Evolutionary conservation across 495 filamentous ascomycete species (phyloP).

Genomic region (Bathelium albidoporum): DNA sequence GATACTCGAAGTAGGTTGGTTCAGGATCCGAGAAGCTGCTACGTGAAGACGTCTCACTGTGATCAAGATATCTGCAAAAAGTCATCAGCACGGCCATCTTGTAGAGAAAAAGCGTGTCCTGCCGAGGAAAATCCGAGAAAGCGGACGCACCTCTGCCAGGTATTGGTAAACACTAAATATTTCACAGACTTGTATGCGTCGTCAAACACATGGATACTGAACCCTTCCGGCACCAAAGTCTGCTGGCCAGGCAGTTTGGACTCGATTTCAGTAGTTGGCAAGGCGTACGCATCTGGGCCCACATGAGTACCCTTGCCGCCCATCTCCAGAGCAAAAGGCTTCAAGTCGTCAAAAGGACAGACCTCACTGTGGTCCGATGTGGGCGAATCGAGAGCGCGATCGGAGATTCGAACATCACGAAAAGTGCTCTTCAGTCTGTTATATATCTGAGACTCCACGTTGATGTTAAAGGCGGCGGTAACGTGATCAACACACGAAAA

Average conservation of each 20-base stretch:
- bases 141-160: conserved; percentile 20
- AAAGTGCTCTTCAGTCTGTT: conserved; percentile 18
- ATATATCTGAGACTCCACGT: conserved; percentile 27
- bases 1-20: background rate
- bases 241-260: background rate
- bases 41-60: background rate
- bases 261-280: conserved; percentile 5
- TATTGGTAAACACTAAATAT: conserved; percentile 29
- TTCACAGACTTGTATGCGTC: conserved; percentile 24
- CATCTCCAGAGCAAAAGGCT: background rate
- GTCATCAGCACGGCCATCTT: too few species aligned
- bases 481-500: conserved; percentile 24
- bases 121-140: background rate
- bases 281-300: background rate
- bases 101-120: too few species aligned
- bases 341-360: background rate
- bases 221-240: conserved; percentile 15
- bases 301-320: background rate
- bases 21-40: background rate
- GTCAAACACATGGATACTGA: conserved; percentile 23
- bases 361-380: background rate
- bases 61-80: background rate
- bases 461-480: conserved; percentile 28
- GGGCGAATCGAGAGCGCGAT: background rate
- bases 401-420: background rate